Percentiles rank a stretch among this genome's conserved stretches.
Conservation (phyloP, 1,284 basidiomycete genomes). For the Marasmius oreades region DNA sequence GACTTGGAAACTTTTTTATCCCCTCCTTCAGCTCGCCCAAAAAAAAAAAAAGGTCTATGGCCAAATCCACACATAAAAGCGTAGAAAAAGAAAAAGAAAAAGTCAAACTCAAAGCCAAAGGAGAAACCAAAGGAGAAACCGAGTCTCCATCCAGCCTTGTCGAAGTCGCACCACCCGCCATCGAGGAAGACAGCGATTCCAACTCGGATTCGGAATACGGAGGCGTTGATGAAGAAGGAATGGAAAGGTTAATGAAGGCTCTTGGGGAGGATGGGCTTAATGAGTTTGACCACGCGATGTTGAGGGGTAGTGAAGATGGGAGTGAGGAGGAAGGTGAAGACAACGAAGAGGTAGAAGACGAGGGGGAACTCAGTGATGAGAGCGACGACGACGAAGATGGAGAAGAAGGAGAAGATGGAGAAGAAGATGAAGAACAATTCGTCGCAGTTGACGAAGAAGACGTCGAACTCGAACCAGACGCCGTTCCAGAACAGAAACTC, state of each 20-base stretch:
- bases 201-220: slow-evolving; percentile 31
- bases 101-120: background rate
- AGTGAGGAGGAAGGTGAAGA: slow-evolving; percentile 24
- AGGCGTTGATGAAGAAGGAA: slow-evolving; percentile 25
- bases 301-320: slow-evolving; percentile 21
- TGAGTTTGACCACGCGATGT: slow-evolving; percentile 27
- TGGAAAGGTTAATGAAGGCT: slow-evolving; percentile 14
- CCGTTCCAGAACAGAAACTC: slow-evolving; percentile 75
- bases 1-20: too few relatives aligned
- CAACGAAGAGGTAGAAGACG: slow-evolving; percentile 29
- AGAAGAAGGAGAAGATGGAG: slow-evolving; percentile 21
- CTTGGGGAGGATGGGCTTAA: slow-evolving; percentile 32
- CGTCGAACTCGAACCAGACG: slow-evolving; percentile 68
- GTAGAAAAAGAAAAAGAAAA: background rate
- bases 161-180: background rate
- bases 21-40: background rate
- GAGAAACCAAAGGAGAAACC: background rate
- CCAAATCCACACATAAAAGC: too few relatives aligned
- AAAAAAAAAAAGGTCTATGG: too few relatives aligned
- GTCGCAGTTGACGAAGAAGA: slow-evolving; percentile 72
- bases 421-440: slow-evolving; percentile 37
- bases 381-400: slow-evolving; percentile 23
- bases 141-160: background rate
- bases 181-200: slow-evolving; percentile 30
- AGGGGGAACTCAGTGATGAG: slow-evolving; percentile 25